Evolutionary conservation across 1,139 yeast species (phyloP).

Genomic region (Hanseniaspora uvarum): DNA sequence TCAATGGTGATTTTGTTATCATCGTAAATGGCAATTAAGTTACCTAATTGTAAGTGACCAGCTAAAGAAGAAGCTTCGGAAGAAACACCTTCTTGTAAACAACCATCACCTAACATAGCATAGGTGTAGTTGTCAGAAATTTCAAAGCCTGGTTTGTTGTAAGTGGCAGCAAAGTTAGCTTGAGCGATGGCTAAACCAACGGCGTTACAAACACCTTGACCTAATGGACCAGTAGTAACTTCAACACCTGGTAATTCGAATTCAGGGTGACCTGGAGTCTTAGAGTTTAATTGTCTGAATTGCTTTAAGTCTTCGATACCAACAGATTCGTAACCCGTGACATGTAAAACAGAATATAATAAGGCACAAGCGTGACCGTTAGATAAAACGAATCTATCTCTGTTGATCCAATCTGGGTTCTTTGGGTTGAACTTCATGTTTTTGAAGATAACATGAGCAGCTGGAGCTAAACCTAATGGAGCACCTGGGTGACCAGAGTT

Average conservation of each 20-base stretch:
- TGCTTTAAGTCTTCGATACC: slow-evolving; percentile 77
- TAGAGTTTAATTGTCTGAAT: slow-evolving; percentile 84
- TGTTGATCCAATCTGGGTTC: slow-evolving; percentile 84
- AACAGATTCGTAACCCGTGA: slow-evolving; percentile 66
- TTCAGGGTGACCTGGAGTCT: slow-evolving; percentile 98
- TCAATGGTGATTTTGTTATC: slow-evolving; percentile 96
- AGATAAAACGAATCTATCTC: slow-evolving; percentile 90
- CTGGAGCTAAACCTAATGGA: slow-evolving; percentile 94
- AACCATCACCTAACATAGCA: slow-evolving; percentile 90
- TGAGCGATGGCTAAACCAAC: slow-evolving; percentile 97
- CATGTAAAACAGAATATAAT: slow-evolving; percentile 73
- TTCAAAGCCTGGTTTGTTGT: slow-evolving; percentile 75
- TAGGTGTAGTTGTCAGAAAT: slow-evolving; percentile 69
- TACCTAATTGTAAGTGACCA: slow-evolving; percentile 90
- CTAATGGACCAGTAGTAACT: slow-evolving; percentile 98
- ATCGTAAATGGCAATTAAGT: slow-evolving; percentile 92
- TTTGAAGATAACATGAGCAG: slow-evolving; percentile 66
- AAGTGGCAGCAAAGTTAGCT: slow-evolving; percentile 82
- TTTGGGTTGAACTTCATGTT: slow-evolving; percentile 81
- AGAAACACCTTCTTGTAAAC: slow-evolving; percentile 97
- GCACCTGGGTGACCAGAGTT: slow-evolving; percentile 99
- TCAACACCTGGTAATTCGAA: slow-evolving; percentile 75
- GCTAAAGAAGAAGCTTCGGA: slow-evolving; percentile 92
- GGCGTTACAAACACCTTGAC: slow-evolving; percentile 96
- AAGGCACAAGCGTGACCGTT: slow-evolving; percentile 97